Conservation (phyloP, 176 grass and related monocot genomes). For the Microstegium vimineum region DNA sequence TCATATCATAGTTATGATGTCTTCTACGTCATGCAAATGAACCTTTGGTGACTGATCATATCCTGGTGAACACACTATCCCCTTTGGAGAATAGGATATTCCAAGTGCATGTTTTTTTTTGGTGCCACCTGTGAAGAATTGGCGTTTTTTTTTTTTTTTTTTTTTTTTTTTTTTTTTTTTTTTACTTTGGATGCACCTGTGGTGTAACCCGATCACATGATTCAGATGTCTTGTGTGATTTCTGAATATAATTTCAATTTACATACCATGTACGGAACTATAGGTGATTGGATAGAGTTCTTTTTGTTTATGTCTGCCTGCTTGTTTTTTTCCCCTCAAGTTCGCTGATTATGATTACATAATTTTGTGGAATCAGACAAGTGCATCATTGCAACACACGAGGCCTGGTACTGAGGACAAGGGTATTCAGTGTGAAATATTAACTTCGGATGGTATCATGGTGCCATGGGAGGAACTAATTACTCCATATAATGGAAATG, state of each 20-base stretch:
- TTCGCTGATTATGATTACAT: background rate
- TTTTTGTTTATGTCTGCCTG: background rate
- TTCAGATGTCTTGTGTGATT: background rate
- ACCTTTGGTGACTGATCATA: background rate
- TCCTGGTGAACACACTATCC: background rate
- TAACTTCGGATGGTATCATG: too few species aligned
- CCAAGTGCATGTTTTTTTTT: background rate
- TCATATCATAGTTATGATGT: background rate
- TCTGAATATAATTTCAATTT: slow-evolving; percentile 19
- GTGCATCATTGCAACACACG: slow-evolving; percentile 16
- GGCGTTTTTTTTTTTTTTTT: too few species aligned
- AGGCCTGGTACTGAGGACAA: slow-evolving; percentile 46
- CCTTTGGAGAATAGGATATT: slow-evolving; percentile 7
- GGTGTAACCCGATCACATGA: slow-evolving; percentile 12
- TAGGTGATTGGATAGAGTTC: background rate
- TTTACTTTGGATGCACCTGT: background rate
- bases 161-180: too few species aligned
- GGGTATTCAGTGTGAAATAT: background rate
- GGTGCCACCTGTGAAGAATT: background rate
- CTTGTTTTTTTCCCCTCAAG: background rate
- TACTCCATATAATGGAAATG: too few species aligned
- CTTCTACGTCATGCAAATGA: slow-evolving; percentile 11
- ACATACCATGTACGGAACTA: slow-evolving; percentile 3
- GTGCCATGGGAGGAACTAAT: too few species aligned
- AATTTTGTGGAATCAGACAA: slow-evolving; percentile 37